Evolutionary conservation across 805 yeast species (phyloP).

Genomic region (Lipomyces starkeyi): DNA sequence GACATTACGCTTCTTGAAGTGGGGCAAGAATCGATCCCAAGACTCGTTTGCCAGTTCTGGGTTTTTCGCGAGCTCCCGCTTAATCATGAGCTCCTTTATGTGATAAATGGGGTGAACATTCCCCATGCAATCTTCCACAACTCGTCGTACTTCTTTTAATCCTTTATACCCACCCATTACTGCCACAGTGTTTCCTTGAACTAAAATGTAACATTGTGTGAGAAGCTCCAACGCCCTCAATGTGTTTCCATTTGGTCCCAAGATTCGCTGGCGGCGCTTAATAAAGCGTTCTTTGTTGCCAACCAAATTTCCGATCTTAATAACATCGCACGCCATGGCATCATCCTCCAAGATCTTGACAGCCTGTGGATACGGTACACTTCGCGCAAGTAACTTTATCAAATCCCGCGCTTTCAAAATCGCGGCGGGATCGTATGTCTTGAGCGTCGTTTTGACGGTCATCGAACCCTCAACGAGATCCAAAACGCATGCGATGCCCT

Average conservation of each 20-base stretch:
- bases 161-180: slow-evolving; percentile 97
- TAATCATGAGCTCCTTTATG: slow-evolving; percentile 96
- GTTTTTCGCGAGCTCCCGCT: slow-evolving; percentile 89
- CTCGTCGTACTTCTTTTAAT: slow-evolving; percentile 86
- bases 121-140: slow-evolving; percentile 97
- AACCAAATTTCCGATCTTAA: slow-evolving; percentile 89
- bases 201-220: slow-evolving; percentile 94
- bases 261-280: slow-evolving; percentile 92
- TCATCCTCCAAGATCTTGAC: slow-evolving; percentile 89
- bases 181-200: slow-evolving; percentile 96
- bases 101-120: slow-evolving; percentile 98
- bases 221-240: slow-evolving; percentile 91
- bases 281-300: slow-evolving; percentile 91
- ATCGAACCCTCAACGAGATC: slow-evolving; percentile 96
- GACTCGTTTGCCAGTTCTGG: slow-evolving; percentile 96
- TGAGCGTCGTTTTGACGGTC: slow-evolving; percentile 95
- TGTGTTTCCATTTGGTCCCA: slow-evolving; percentile 97
- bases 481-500: slow-evolving; percentile 77
- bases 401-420: slow-evolving; percentile 94
- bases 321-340: slow-evolving; percentile 85
- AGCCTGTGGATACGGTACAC: slow-evolving; percentile 97
- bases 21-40: slow-evolving; percentile 96
- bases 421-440: slow-evolving; percentile 93
- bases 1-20: slow-evolving; percentile 94
- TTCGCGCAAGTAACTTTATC: slow-evolving; percentile 89